A percentile compares a stretch with the other conserved stretches of the same genome.
Evolutionary conservation across 768 basidiomycete genomes (phyloP).

Genomic region (Rubroboletus pulcherrimus): DNA sequence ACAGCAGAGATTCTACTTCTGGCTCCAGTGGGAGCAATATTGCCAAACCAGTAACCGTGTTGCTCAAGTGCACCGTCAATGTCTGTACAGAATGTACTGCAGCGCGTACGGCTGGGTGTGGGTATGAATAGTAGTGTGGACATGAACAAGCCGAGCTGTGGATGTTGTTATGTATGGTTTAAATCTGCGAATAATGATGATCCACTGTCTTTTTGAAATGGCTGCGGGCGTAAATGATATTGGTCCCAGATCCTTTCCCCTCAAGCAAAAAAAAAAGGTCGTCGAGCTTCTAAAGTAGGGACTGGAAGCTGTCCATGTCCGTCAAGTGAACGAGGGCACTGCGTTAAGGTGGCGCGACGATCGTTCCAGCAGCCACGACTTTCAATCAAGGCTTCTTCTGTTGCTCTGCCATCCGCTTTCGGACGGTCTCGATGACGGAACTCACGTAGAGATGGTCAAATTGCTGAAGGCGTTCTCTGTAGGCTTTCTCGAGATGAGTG

Average conservation of each 20-base stretch:
- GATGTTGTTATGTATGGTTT: constrained; percentile 6
- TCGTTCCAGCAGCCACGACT: constrained; percentile 9
- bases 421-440: constrained; percentile 30
- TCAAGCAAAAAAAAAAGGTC: constrained; percentile 3
- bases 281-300: constrained; percentile 16
- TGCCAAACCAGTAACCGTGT: constrained; percentile 1
- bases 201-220: constrained; percentile 5
- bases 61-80: not conserved
- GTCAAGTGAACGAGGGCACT: constrained; percentile 1
- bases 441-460: constrained; percentile 33
- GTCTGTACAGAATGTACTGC: not conserved
- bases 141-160: constrained; percentile 4
- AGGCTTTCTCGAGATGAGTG: constrained; percentile 24
- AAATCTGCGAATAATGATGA: constrained; percentile 10
- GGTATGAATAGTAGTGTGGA: constrained; percentile 1
- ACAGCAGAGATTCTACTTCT: not conserved
- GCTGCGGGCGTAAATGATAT: constrained; percentile 1
- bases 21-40: not conserved
- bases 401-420: constrained; percentile 31
- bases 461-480: constrained; percentile 30
- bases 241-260: not conserved
- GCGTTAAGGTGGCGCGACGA: constrained; percentile 3
- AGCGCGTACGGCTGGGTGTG: not conserved
- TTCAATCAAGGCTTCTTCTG: constrained; percentile 26
- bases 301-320: constrained; percentile 3